These are phyloP conservation scores for Paraphaeosphaeria sporulosa DNA, from an alignment of 2,329 filamentous ascomycete species.

Conservation along the genomic window DNA sequence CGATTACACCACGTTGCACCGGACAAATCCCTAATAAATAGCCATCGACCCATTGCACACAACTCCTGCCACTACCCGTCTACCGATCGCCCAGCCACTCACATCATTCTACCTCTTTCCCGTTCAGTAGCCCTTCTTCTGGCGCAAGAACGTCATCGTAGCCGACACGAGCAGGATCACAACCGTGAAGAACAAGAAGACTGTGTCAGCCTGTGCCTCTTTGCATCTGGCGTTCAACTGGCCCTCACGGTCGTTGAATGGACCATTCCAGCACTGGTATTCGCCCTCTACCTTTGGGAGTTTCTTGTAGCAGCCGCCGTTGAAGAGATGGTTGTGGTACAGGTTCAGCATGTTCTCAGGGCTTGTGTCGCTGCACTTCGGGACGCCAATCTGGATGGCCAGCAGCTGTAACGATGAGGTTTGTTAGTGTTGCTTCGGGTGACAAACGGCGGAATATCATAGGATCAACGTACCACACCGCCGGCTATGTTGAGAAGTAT, in stretches of 20 bases:
- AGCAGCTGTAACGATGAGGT: conserved; percentile 13
- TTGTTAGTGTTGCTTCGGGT: conserved; percentile 4
- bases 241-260: background rate
- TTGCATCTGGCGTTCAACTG: conserved; percentile 25
- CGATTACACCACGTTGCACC: background rate
- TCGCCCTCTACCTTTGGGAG: background rate
- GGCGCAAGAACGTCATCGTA: conserved; percentile 16
- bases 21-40: background rate
- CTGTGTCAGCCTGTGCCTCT: conserved; percentile 22
- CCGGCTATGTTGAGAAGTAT: conserved; percentile 26
- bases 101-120: background rate
- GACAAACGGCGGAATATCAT: no score
- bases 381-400: conserved; percentile 18
- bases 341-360: conserved; percentile 5
- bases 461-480: conserved; percentile 28
- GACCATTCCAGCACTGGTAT: background rate
- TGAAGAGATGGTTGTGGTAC: conserved; percentile 23
- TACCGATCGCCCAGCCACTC: background rate
- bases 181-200: conserved; percentile 29
- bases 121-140: conserved; percentile 11
- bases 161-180: conserved; percentile 14
- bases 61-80: background rate
- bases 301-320: conserved; percentile 20
- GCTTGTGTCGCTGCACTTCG: conserved; percentile 15
- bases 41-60: background rate